phyloP scores from a whole-genome alignment of 768 basidiomycete species.

The Cyclocybe aegerita region DNA sequence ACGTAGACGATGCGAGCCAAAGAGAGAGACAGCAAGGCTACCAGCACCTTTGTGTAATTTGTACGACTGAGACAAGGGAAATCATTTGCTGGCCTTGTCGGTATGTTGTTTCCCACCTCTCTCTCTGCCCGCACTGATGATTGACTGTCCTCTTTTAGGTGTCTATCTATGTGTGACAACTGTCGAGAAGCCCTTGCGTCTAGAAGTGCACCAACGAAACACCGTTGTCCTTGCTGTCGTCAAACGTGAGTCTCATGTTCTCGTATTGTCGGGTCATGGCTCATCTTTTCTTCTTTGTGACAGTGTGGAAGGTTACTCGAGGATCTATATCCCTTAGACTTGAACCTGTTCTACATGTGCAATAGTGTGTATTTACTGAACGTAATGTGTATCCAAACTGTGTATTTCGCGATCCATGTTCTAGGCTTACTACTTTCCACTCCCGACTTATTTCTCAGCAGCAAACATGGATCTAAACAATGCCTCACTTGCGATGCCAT shows the following conservation, averaged over 20 bases:
- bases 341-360: no score
- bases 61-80: constrained; percentile 63
- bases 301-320: constrained; percentile 56
- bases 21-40: constrained; percentile 8
- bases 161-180: constrained; percentile 64
- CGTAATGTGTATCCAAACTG: no score
- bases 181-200: constrained; percentile 63
- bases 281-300: constrained; percentile 7
- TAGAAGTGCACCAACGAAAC: constrained; percentile 53
- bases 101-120: constrained; percentile 31
- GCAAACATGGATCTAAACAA: no score
- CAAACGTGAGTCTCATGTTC: constrained; percentile 36
- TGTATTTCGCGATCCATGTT: no score
- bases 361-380: no score
- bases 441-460: no score
- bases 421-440: no score
- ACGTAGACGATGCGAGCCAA: background rate
- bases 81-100: constrained; percentile 88
- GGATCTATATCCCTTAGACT: constrained; percentile 55
- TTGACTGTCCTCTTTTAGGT: constrained; percentile 25
- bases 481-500: no score
- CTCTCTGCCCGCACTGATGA: constrained; percentile 14
- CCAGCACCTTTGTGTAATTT: constrained; percentile 60
- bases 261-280: constrained; percentile 15
- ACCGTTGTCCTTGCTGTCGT: constrained; percentile 69